A percentile compares a stretch with the other conserved stretches of the same genome.
Conservation (phyloP, 164 flowering plant species). For the Tetracentron sinense region DNA sequence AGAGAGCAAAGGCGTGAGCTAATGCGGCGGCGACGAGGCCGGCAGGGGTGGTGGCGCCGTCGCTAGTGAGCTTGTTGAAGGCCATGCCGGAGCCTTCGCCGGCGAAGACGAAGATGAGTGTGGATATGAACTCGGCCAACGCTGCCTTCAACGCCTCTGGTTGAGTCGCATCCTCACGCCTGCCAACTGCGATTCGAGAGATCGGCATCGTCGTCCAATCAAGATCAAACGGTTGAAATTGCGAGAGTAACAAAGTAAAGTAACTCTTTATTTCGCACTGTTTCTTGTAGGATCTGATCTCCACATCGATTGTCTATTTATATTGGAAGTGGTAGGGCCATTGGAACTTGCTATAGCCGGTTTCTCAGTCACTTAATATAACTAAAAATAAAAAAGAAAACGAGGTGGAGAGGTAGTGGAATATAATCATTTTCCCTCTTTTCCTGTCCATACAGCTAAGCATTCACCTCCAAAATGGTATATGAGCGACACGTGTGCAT, state of each 20-base stretch:
- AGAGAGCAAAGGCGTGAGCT: slow-evolving; percentile 53
- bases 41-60: slow-evolving; percentile 38
- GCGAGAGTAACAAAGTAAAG: not conserved
- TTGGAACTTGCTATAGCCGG: slow-evolving; percentile 25
- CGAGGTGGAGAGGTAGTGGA: slow-evolving; percentile 1
- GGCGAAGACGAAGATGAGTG: slow-evolving; percentile 69
- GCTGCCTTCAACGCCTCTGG: slow-evolving; percentile 56
- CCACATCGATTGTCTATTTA: slow-evolving; percentile 14
- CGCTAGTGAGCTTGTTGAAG: slow-evolving; percentile 41
- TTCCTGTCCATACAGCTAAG: slow-evolving; percentile 4
- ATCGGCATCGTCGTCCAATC: slow-evolving; percentile 38
- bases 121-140: slow-evolving; percentile 69
- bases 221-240: not conserved
- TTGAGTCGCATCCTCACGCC: slow-evolving; percentile 42
- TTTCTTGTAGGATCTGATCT: slow-evolving; percentile 1
- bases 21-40: slow-evolving; percentile 57
- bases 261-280: not conserved
- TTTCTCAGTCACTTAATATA: slow-evolving; percentile 22
- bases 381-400: not conserved
- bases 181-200: slow-evolving; percentile 48
- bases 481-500: slow-evolving; percentile 14
- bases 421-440: not conserved
- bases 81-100: slow-evolving; percentile 81
- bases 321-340: slow-evolving; percentile 4
- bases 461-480: not conserved